Conservation (phyloP, 2,329 filamentous ascomycete species). For the Ophiostoma montium region DNA sequence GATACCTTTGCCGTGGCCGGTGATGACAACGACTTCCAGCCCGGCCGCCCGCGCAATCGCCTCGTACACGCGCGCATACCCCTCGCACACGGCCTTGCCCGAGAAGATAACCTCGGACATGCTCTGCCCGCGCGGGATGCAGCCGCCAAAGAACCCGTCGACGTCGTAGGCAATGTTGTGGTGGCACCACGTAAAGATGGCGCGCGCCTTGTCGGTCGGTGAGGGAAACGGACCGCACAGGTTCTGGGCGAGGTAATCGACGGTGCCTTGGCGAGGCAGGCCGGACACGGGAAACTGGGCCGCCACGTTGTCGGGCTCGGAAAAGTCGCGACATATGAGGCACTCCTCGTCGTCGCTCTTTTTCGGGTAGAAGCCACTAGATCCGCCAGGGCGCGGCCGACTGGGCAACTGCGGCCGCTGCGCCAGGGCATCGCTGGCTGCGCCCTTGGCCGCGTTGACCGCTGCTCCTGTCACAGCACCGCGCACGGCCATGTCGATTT, state of each 20-base stretch:
- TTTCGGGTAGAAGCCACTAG: conserved; percentile 1
- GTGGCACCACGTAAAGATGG: conserved; percentile 90
- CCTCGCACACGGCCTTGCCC: conserved; percentile 80
- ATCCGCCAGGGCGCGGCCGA: conserved; percentile 9
- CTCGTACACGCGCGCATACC: conserved; percentile 73
- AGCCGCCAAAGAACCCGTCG: conserved; percentile 60
- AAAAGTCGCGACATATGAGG: conserved; percentile 78
- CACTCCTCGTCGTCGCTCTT: conserved; percentile 33
- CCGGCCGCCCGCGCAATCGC: conserved; percentile 67
- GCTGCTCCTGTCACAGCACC: neutral
- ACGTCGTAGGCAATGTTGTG: conserved; percentile 84
- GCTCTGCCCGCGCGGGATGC: conserved; percentile 45
- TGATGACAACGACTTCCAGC: conserved; percentile 59
- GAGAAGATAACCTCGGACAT: conserved; percentile 59
- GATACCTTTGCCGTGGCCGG: conserved; percentile 76
- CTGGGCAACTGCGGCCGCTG: conserved; percentile 10
- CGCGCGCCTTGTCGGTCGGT: conserved; percentile 75
- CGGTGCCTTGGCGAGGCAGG: conserved; percentile 49
- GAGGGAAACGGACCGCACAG: conserved; percentile 71
- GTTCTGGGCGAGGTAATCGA: conserved; percentile 62
- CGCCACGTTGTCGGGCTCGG: conserved; percentile 63
- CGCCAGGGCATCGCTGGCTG: conserved; percentile 10
- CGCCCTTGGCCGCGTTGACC: neutral
- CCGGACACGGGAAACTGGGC: conserved; percentile 59
- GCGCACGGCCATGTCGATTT: conserved; percentile 29